Conservation (phyloP, 352 stramenopile genomes). For the Phytophthora multivora region DNA sequence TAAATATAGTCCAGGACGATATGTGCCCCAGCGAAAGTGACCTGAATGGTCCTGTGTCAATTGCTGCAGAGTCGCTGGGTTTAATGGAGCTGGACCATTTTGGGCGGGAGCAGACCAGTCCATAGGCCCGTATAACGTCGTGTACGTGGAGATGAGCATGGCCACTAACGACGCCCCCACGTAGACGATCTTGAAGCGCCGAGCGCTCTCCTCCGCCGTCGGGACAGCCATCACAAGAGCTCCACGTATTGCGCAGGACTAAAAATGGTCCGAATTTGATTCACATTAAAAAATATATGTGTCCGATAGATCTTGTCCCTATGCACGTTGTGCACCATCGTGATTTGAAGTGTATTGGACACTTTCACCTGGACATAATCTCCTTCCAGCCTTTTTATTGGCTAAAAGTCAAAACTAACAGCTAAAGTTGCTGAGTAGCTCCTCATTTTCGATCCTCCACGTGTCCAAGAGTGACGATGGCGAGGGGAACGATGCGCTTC, state of each 20-base stretch:
- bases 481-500: constrained; percentile 25
- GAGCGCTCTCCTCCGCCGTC: constrained; percentile 28
- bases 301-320: not conserved
- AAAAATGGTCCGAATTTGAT: constrained; percentile 7
- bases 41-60: constrained; percentile 44
- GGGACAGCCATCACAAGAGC: constrained; percentile 13
- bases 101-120: constrained; percentile 3
- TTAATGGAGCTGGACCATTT: constrained; percentile 15
- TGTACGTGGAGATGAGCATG: constrained; percentile 36
- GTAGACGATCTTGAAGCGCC: constrained; percentile 33
- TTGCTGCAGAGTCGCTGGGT: constrained; percentile 37
- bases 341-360: not conserved
- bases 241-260: constrained; percentile 7
- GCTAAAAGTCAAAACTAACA: constrained; percentile 7
- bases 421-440: not conserved
- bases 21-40: constrained; percentile 74
- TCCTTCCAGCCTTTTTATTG: constrained; percentile 1
- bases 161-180: constrained; percentile 28
- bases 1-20: constrained; percentile 79
- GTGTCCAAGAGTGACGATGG: constrained; percentile 38
- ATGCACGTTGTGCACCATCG: not conserved
- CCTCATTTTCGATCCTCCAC: constrained; percentile 44
- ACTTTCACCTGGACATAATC: not conserved
- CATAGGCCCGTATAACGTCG: constrained; percentile 25
- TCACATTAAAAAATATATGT: not conserved